phyloP scores from a whole-genome alignment of 768 basidiomycete genomes.

The Amanita rubescens region DNA sequence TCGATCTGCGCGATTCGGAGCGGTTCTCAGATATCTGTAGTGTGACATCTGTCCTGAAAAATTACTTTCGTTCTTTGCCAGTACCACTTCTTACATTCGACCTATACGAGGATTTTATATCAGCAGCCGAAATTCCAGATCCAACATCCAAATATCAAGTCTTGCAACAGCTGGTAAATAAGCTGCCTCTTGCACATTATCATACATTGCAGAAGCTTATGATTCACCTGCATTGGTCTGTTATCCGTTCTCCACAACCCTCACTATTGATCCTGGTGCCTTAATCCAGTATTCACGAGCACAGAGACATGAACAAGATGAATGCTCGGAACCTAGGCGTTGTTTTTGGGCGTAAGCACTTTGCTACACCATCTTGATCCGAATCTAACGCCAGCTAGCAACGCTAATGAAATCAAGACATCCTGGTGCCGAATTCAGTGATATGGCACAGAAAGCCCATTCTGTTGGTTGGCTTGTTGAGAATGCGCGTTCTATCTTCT shows the following conservation, averaged over 20 bases:
- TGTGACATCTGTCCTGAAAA: constrained; percentile 94
- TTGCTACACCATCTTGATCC: constrained; percentile 3
- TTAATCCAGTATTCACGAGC: constrained; percentile 46
- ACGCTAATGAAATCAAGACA: constrained; percentile 90
- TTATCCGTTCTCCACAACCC: constrained; percentile 7
- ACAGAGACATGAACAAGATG: constrained; percentile 80
- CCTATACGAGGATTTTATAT: constrained; percentile 85
- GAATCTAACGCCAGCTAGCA: constrained; percentile 40
- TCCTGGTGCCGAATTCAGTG: constrained; percentile 84
- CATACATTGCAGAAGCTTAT: constrained; percentile 75
- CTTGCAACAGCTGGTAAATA: constrained; percentile 61
- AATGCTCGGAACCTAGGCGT: constrained; percentile 92
- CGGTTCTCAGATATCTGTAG: constrained; percentile 97
- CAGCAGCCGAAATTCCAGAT: constrained; percentile 67
- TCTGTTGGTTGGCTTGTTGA: constrained; percentile 94
- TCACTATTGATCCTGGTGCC: constrained; percentile 1
- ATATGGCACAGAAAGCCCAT: constrained; percentile 95
- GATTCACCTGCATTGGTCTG: constrained; percentile 82
- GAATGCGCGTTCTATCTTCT: constrained; percentile 60
- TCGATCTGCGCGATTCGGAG: constrained; percentile 82
- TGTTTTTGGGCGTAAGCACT: constrained; percentile 90
- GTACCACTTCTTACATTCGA: constrained; percentile 86
- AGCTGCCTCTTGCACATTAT: constrained; percentile 84
- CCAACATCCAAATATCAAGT: constrained; percentile 46
- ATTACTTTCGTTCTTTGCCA: constrained; percentile 90